Percentiles rank a stretch among this genome's conserved stretches.
Evolutionary conservation across 495 filamentous ascomycete species (phyloP).

Genomic region (Podospora didyma): DNA sequence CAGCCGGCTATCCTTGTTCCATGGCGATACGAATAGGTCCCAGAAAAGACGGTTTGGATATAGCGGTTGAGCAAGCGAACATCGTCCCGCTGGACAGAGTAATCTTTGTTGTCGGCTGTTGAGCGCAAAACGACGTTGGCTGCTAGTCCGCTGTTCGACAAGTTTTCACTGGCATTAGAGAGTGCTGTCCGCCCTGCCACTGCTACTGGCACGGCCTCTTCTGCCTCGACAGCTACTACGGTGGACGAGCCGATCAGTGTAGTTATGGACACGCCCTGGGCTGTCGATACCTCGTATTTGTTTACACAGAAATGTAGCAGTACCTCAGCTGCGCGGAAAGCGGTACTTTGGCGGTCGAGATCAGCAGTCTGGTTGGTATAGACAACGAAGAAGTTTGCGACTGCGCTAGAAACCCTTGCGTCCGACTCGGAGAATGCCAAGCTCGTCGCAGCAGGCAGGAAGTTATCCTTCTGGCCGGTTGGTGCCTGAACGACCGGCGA

Average conservation of each 20-base stretch:
- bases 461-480: slow-evolving; percentile 4
- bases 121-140: neutral
- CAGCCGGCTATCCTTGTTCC: slow-evolving; percentile 4
- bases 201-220: too few species aligned
- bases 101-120: slow-evolving; percentile 2
- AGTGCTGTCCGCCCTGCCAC: neutral
- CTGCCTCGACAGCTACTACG: neutral
- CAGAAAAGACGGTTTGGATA: slow-evolving; percentile 10
- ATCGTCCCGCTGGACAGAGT: slow-evolving; percentile 15
- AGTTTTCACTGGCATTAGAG: neutral
- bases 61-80: slow-evolving; percentile 12
- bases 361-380: slow-evolving; percentile 19
- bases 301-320: slow-evolving; percentile 30
- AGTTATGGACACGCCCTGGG: slow-evolving; percentile 11
- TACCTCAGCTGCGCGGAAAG: slow-evolving; percentile 23
- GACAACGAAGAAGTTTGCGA: slow-evolving; percentile 24
- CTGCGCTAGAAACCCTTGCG: slow-evolving; percentile 10
- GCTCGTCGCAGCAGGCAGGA: slow-evolving; percentile 14
- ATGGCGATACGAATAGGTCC: slow-evolving; percentile 17
- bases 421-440: slow-evolving; percentile 16
- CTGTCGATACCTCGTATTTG: slow-evolving; percentile 16
- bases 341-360: neutral
- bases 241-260: slow-evolving; percentile 16
- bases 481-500: neutral
- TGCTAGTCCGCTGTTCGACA: neutral